Conservation (phyloP, 2,329 filamentous ascomycete genomes). For the Trichoderma polysporum region DNA sequence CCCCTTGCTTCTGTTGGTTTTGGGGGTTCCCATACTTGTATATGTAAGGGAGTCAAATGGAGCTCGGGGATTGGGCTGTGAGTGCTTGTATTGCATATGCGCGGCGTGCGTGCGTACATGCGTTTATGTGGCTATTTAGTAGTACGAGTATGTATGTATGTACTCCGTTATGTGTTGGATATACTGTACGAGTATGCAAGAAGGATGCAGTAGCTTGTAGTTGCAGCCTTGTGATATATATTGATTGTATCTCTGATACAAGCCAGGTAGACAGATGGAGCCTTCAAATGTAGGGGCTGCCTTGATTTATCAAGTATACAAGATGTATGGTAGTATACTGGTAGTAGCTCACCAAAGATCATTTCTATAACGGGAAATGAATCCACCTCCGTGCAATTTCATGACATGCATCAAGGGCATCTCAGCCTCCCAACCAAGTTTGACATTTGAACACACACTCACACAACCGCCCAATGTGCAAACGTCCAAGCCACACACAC, state of each 20-base stretch:
- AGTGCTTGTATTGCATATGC: slow-evolving; percentile 9
- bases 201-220: too few relatives aligned
- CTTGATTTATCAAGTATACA: too few relatives aligned
- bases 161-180: too few relatives aligned
- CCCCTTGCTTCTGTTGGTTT: background rate
- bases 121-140: too few relatives aligned
- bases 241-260: too few relatives aligned
- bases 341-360: background rate
- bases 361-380: background rate
- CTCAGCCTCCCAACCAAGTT: background rate
- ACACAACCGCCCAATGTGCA: background rate
- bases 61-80: background rate
- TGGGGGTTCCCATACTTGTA: background rate
- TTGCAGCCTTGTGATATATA: too few relatives aligned
- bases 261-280: too few relatives aligned
- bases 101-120: background rate
- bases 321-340: background rate
- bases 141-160: too few relatives aligned
- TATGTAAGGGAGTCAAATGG: background rate
- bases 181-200: too few relatives aligned
- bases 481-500: background rate
- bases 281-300: too few relatives aligned
- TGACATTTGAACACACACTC: too few relatives aligned
- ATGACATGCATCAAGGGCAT: background rate
- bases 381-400: background rate